Conservation (phyloP, 768 basidiomycete species). For the Psilocybe cubensis region DNA sequence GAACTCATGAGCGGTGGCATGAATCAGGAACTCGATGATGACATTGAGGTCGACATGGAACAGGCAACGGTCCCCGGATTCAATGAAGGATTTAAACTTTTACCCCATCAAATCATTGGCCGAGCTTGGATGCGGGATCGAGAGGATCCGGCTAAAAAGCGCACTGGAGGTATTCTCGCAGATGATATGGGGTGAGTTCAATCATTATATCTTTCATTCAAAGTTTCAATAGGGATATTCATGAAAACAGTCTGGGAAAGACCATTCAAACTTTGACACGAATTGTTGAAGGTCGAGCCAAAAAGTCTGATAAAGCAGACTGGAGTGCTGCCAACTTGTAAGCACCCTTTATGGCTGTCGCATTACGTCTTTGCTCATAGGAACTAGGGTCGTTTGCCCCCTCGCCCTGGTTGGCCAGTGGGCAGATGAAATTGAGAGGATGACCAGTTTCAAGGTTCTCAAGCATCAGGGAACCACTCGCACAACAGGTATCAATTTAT, state of each 20-base stretch:
- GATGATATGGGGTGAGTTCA: conserved; percentile 84
- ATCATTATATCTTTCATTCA: not conserved
- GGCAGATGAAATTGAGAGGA: conserved; percentile 81
- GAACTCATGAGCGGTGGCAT: conserved; percentile 75
- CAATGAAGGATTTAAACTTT: conserved; percentile 62
- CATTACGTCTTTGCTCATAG: conserved; percentile 5
- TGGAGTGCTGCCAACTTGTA: conserved; percentile 77
- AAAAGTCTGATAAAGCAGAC: conserved; percentile 66
- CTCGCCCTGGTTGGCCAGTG: conserved; percentile 90
- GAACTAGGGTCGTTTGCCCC: conserved; percentile 79
- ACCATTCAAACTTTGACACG: conserved; percentile 91
- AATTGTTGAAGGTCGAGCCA: conserved; percentile 81
- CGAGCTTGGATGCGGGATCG: conserved; percentile 87
- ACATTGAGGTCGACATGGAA: conserved; percentile 60
- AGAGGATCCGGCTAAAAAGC: conserved; percentile 69
- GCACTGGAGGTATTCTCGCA: conserved; percentile 85
- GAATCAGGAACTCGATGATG: conserved; percentile 52
- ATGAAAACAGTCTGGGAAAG: conserved; percentile 65
- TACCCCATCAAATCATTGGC: conserved; percentile 90
- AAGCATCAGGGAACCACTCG: conserved; percentile 85
- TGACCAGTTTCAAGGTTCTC: conserved; percentile 68
- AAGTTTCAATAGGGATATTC: conserved; percentile 7
- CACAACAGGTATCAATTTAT: conserved; percentile 53
- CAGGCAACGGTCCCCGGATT: conserved; percentile 82
- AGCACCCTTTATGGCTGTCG: not conserved